Conservation (phyloP, 129 eudicot species). For the Helianthus annuus region DNA sequence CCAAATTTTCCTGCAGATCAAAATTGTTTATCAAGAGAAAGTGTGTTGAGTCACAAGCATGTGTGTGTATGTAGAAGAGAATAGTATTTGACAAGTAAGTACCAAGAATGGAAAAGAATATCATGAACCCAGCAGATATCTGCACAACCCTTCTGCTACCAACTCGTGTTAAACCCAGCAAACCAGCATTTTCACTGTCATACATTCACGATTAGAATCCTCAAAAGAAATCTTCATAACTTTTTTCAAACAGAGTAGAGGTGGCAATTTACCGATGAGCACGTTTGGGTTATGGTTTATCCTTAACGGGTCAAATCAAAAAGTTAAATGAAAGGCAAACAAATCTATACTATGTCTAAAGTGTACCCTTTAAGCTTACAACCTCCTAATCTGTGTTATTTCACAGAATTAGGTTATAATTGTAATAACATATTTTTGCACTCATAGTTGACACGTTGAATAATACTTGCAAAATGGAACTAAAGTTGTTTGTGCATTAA, state of each 20-base stretch:
- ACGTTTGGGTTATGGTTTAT: not conserved
- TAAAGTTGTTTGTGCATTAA: not conserved
- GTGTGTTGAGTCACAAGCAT: not conserved
- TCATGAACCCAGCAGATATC: constrained; percentile 96
- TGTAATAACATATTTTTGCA: not conserved
- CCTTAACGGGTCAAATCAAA: not conserved
- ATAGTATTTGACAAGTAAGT: constrained; percentile 27
- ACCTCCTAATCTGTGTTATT: not conserved
- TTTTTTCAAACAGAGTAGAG: not conserved
- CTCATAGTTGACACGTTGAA: not conserved
- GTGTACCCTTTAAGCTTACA: not conserved
- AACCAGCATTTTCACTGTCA: constrained; percentile 92
- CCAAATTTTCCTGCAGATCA: constrained; percentile 78
- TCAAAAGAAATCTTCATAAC: not conserved
- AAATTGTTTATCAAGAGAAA: not conserved
- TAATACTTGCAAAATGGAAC: not conserved
- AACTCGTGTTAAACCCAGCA: constrained; percentile 88
- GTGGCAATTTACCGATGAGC: not conserved
- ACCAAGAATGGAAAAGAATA: constrained; percentile 95
- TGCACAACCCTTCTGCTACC: constrained; percentile 98
- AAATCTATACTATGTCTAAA: not conserved
- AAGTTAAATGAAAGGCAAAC: not conserved
- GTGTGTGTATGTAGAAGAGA: not conserved
- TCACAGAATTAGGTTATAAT: not conserved
- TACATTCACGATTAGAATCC: constrained; percentile 13